Conservation (phyloP, 2,329 filamentous ascomycete species). For the Pseudocercospora musae region DNA sequence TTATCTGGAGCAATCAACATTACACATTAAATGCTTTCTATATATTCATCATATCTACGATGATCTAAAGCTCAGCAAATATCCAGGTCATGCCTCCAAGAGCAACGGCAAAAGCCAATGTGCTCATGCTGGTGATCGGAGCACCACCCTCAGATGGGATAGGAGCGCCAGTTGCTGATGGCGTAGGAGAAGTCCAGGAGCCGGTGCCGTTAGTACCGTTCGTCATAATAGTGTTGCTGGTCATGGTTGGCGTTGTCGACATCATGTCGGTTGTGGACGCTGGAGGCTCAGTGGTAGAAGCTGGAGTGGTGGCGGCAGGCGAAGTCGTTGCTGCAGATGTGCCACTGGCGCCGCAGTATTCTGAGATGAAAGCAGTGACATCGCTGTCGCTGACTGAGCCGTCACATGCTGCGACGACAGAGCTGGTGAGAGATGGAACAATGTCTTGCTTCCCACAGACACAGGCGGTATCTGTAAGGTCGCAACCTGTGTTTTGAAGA, state of each 20-base stretch:
- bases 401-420: conserved; percentile 14
- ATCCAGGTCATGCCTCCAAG: conserved; percentile 21
- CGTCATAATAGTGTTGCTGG: neutral
- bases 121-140: conserved; percentile 6
- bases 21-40: neutral
- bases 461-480: conserved; percentile 12
- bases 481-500: conserved; percentile 16
- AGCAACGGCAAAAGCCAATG: conserved; percentile 16
- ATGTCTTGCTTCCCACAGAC: conserved; percentile 18
- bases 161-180: conserved; percentile 4
- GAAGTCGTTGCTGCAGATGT: neutral
- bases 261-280: neutral
- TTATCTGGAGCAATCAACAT: conserved; percentile 7
- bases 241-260: neutral
- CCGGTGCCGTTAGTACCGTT: neutral
- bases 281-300: neutral
- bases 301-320: neutral
- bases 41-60: neutral
- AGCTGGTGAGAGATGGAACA: conserved; percentile 6
- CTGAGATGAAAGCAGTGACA: conserved; percentile 7
- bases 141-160: conserved; percentile 8
- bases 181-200: neutral
- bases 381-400: conserved; percentile 4
- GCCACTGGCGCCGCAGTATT: conserved; percentile 3
- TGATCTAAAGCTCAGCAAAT: conserved; percentile 19